These are phyloP conservation scores for Syzygium grande DNA, from an alignment of 345 rosid genomes.

Conservation along the genomic window DNA sequence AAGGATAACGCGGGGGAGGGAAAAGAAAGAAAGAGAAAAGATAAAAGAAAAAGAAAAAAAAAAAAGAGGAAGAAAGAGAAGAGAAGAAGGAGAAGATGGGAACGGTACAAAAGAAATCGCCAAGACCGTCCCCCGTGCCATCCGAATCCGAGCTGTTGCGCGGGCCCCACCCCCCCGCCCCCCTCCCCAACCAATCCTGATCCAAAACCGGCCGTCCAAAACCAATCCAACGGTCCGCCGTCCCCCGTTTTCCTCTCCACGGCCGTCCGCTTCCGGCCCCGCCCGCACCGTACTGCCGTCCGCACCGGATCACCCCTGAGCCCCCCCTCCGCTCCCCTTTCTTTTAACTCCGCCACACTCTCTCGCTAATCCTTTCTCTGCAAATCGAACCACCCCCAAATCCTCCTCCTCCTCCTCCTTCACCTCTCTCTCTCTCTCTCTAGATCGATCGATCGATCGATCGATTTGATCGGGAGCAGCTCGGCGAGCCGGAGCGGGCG, in stretches of 20 bases:
- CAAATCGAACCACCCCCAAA: background rate
- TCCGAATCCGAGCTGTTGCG: background rate
- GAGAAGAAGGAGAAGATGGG: too few species aligned
- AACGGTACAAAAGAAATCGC: background rate
- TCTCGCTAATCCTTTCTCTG: background rate
- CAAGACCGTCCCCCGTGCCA: background rate
- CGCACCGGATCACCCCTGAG: background rate
- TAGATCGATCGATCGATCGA: background rate
- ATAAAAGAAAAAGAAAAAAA: background rate
- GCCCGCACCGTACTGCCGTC: background rate
- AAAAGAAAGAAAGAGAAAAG: background rate
- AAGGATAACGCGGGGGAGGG: background rate
- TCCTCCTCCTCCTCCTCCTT: background rate
- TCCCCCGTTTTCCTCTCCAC: background rate
- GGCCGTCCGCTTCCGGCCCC: background rate
- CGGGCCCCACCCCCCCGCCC: background rate
- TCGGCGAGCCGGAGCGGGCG: slow-evolving; percentile 10
- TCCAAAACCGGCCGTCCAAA: background rate
- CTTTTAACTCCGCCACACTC: background rate
- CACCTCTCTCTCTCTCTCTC: background rate
- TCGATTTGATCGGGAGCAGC: background rate
- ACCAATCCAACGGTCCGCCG: background rate
- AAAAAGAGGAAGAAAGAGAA: too few species aligned
- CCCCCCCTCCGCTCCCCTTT: background rate
- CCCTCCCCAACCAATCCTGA: too few species aligned